Evolutionary conservation across 257 asterid genomes (phyloP), one percentile per base, ranked within the genome.

Genomic region (Nicotiana benthamiana): DNA sequence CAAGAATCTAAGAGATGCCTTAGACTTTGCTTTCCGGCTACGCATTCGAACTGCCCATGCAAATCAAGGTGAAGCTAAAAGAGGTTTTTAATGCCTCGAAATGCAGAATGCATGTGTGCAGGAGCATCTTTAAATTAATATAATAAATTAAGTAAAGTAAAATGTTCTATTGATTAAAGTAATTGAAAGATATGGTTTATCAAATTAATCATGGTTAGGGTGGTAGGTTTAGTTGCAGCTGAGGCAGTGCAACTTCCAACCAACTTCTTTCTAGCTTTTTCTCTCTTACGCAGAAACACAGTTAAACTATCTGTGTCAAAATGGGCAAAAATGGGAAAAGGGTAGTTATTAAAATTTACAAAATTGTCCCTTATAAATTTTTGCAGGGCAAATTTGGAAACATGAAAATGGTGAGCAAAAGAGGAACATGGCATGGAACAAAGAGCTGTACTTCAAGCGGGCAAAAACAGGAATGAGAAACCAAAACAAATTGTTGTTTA

Each of bases 171-270:
- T 67, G 15, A 70, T 43, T 70, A 70, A 70, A 43, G 22, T 62
- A 62, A 22, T 64, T 61, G 75, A 61, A 61, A 61, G 62, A 79
- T 60, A 20, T 79, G 12, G 28, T 62, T 62, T 79, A 79, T 62
- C 40, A 46, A 27, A 24, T 67, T 46, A 36, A 62, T 79, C 75
- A 40, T 62, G 63, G 20, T 66, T 79, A 79, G 53, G 34, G 76
- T 63, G 74, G 76, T 79, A 26, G 64, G 82, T 79, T 79, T 36
- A 78, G 81, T 61, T 79, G 36, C 75, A 46, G 13, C 18, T 36
- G 6, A 12, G 10, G 6, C 1, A 70, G 20, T 70, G 22, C 77
- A 70, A 40, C 59, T 12, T 70, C 77, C 59, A 70, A 70, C 36
- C 16, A 40, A 13, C 46, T 43, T 68, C 13, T 4, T 0, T 17